These are phyloP conservation scores for Leersia perrieri DNA, from an alignment of 176 grass and related monocot species.

Conservation along the genomic window DNA sequence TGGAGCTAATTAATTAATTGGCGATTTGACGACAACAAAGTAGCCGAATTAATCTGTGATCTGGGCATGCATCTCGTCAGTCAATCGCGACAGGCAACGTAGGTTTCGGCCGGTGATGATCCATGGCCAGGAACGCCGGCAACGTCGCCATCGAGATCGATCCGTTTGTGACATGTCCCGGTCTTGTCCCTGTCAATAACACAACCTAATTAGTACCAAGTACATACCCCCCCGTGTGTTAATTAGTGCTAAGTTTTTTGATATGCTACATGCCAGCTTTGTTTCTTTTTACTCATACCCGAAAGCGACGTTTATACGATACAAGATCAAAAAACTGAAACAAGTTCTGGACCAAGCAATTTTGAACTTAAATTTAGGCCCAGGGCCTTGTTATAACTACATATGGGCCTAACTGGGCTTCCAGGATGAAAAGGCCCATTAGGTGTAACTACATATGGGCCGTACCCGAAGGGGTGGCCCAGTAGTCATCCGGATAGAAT, in stretches of 20 bases:
- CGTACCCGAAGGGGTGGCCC: not conserved
- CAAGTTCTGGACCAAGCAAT: not conserved
- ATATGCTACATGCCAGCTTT: not conserved
- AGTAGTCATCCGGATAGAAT: not conserved
- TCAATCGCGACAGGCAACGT: not conserved
- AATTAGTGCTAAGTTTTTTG: not conserved
- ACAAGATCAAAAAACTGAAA: not conserved
- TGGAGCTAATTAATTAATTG: too few relatives aligned
- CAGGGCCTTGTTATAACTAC: too few relatives aligned
- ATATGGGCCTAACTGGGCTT: not conserved
- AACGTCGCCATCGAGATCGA: not conserved
- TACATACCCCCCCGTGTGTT: not conserved
- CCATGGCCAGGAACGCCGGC: not conserved
- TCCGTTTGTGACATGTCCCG: not conserved
- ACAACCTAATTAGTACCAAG: not conserved
- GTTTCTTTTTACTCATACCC: not conserved
- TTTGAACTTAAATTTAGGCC: not conserved
- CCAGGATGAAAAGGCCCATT: not conserved
- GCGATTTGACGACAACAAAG: too few relatives aligned
- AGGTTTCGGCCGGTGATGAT: not conserved
- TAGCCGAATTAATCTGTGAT: not conserved
- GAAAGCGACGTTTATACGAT: not conserved
- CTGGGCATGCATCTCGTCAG: not conserved
- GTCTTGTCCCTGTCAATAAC: not conserved
- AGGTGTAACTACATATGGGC: not conserved